Conservation (phyloP, 1,284 basidiomycete genomes). For the Apiotrichum domesticum region DNA sequence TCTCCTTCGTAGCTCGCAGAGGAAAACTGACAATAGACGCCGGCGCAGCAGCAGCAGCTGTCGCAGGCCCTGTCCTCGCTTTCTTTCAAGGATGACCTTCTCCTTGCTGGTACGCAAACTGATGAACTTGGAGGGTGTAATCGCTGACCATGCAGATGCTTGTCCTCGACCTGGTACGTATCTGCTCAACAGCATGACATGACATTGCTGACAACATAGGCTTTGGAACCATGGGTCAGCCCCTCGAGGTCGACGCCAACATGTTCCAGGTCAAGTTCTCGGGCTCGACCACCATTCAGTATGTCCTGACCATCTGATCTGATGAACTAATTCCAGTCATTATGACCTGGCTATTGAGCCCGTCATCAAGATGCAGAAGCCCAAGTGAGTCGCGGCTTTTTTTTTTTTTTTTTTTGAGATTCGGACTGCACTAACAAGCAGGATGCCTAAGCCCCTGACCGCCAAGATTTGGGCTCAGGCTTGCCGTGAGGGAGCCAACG, state of each 20-base stretch:
- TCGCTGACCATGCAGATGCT: slow-evolving; percentile 5
- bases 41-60: not conserved
- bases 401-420: not conserved
- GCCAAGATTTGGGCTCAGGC: slow-evolving; percentile 34
- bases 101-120: slow-evolving; percentile 7
- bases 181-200: no score
- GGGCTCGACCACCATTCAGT: slow-evolving; percentile 27
- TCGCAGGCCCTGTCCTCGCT: not conserved
- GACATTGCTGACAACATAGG: slow-evolving; percentile 8
- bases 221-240: slow-evolving; percentile 32
- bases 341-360: slow-evolving; percentile 13
- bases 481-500: slow-evolving; percentile 14
- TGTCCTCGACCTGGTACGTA: slow-evolving; percentile 14
- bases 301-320: not conserved
- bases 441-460: slow-evolving; percentile 39
- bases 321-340: slow-evolving; percentile 16
- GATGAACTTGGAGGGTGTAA: no score
- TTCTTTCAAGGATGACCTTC: slow-evolving; percentile 5
- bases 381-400: slow-evolving; percentile 22
- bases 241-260: slow-evolving; percentile 38
- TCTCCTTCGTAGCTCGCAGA: no score
- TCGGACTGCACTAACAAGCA: slow-evolving; percentile 12
- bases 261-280: slow-evolving; percentile 37
- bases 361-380: slow-evolving; percentile 10
- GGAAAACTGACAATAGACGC: not conserved